phyloP scores from a whole-genome alignment of 2,329 filamentous ascomycete genomes.

The Aspergillus floridensis region DNA sequence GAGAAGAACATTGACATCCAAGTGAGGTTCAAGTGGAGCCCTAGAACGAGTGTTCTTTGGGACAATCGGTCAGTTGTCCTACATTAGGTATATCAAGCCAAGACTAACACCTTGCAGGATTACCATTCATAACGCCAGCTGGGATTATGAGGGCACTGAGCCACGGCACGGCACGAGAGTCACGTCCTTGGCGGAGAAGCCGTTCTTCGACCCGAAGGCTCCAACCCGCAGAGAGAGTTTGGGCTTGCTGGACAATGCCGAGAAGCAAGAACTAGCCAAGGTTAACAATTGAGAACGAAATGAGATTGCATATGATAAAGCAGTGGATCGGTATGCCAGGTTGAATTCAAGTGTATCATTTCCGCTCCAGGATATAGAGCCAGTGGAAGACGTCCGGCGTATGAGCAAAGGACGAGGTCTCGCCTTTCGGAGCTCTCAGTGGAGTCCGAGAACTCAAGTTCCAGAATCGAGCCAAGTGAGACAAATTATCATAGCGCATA shows the following conservation, averaged over 20 bases:
- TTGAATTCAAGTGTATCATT: slow-evolving; percentile 10
- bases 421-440: slow-evolving; percentile 32
- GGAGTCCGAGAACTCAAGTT: slow-evolving; percentile 27
- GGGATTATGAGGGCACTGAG: slow-evolving; percentile 67
- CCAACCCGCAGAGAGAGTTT: slow-evolving; percentile 66
- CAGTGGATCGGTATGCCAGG: neutral
- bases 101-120: slow-evolving; percentile 46
- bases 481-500: slow-evolving; percentile 31
- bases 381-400: slow-evolving; percentile 37
- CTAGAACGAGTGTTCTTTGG: slow-evolving; percentile 66
- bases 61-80: slow-evolving; percentile 58
- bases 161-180: slow-evolving; percentile 71
- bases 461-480: slow-evolving; percentile 27
- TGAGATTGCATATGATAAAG: neutral
- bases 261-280: slow-evolving; percentile 35
- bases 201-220: slow-evolving; percentile 62
- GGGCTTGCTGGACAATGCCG: slow-evolving; percentile 59
- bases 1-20: slow-evolving; percentile 71
- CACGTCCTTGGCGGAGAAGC: slow-evolving; percentile 68
- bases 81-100: no score
- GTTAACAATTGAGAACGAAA: neutral
- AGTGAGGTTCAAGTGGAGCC: slow-evolving; percentile 68
- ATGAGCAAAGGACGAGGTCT: slow-evolving; percentile 26
- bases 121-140: slow-evolving; percentile 71
- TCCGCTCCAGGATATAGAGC: slow-evolving; percentile 33